A percentile compares a stretch with the other conserved stretches of the same genome.
Conservation (phyloP, 805 yeast species). For the Candida sanyiensis region DNA sequence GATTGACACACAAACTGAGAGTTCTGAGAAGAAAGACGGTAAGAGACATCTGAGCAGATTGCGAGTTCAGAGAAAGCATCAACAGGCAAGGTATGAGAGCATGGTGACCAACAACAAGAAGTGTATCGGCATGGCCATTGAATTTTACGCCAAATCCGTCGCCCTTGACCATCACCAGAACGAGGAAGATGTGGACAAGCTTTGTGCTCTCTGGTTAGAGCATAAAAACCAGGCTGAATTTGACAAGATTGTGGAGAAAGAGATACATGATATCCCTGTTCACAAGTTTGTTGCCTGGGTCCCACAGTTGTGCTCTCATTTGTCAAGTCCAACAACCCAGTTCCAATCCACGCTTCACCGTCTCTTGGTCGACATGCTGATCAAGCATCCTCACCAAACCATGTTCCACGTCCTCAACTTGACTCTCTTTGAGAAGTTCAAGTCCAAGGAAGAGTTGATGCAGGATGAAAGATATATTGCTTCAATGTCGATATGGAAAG, state of each 20-base stretch:
- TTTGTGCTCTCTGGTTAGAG: slow-evolving; percentile 81
- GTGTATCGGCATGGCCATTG: slow-evolving; percentile 49
- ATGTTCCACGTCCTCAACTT: slow-evolving; percentile 58
- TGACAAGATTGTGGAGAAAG: slow-evolving; percentile 35
- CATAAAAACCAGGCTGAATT: slow-evolving; percentile 41
- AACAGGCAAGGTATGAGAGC: slow-evolving; percentile 38
- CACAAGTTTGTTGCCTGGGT: slow-evolving; percentile 73
- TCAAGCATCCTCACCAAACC: slow-evolving; percentile 67
- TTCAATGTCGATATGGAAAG: slow-evolving; percentile 44
- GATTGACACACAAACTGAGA: slow-evolving; percentile 34
- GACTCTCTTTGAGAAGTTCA: slow-evolving; percentile 27
- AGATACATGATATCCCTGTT: slow-evolving; percentile 43
- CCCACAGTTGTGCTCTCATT: slow-evolving; percentile 71
- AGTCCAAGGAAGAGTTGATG: slow-evolving; percentile 31
- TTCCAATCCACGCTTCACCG: slow-evolving; percentile 53
- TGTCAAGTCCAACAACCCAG: slow-evolving; percentile 39
- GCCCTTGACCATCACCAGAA: slow-evolving; percentile 37
- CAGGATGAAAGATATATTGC: slow-evolving; percentile 47
- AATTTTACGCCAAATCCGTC: slow-evolving; percentile 54
- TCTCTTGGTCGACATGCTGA: slow-evolving; percentile 42
- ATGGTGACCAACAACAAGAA: slow-evolving; percentile 33
- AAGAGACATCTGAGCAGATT: slow-evolving; percentile 46
- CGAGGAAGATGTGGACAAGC: slow-evolving; percentile 61
- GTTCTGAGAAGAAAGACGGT: slow-evolving; percentile 44
- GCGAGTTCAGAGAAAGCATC: slow-evolving; percentile 43